Percentiles rank a stretch among this genome's conserved stretches.
Evolutionary conservation across 306 rosid species (phyloP).

Genomic region (Geum urbanum): DNA sequence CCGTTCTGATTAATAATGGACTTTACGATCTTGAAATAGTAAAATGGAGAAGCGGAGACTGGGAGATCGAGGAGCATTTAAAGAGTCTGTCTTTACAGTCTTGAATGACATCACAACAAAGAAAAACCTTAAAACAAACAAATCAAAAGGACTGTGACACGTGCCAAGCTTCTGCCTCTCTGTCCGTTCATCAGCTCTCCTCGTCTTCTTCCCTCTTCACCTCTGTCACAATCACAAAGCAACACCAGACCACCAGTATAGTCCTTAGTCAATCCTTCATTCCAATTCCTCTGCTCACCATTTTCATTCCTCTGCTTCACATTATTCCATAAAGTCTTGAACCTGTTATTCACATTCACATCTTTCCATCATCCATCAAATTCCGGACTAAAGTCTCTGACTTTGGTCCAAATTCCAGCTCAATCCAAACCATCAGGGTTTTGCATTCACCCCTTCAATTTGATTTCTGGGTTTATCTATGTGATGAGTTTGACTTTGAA

Average conservation of each 20-base stretch:
- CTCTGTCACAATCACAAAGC: constrained; percentile 15
- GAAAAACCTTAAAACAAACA: not conserved
- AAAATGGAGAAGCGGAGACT: no score
- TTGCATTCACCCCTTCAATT: not conserved
- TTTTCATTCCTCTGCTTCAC: not conserved
- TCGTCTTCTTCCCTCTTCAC: constrained; percentile 10
- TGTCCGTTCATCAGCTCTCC: not conserved
- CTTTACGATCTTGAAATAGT: no score
- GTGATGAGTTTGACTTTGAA: constrained; percentile 44
- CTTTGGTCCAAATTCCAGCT: constrained; percentile 20
- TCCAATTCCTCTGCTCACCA: not conserved
- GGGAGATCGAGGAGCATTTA: no score
- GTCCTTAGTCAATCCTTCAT: constrained; percentile 1
- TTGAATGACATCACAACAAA: no score
- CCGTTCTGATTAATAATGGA: no score
- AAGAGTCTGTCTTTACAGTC: no score
- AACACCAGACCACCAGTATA: not conserved
- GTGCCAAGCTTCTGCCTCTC: constrained; percentile 10
- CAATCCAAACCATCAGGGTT: not conserved
- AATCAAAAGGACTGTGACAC: not conserved
- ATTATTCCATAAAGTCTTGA: not conserved
- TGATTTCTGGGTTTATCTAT: constrained; percentile 15
- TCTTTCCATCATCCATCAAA: not conserved
- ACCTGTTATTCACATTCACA: not conserved
- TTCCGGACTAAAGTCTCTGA: not conserved